phyloP scores from a whole-genome alignment of 805 yeast species.

The Wickerhamiella vanderwaltii region DNA sequence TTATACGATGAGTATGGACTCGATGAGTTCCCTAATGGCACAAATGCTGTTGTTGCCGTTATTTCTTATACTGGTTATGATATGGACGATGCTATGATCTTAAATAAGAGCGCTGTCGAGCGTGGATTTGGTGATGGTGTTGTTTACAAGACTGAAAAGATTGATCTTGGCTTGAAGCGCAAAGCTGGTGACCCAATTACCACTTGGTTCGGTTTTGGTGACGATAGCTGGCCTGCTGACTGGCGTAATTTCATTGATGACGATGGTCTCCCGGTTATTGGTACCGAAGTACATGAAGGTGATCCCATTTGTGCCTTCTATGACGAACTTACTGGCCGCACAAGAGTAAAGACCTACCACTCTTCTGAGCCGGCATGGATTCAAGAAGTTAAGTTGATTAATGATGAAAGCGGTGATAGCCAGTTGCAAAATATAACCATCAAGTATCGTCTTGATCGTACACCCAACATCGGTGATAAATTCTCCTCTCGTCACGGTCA shows the following conservation, averaged over 20 bases:
- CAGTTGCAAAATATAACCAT: slow-evolving; percentile 80
- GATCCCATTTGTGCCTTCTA: slow-evolving; percentile 90
- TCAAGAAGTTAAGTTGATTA: slow-evolving; percentile 85
- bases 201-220: slow-evolving; percentile 89
- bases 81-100: slow-evolving; percentile 99
- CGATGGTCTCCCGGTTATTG: slow-evolving; percentile 88
- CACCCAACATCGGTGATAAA: slow-evolving; percentile 94
- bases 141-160: slow-evolving; percentile 85
- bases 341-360: slow-evolving; percentile 86
- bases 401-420: slow-evolving; percentile 62
- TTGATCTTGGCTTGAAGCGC: slow-evolving; percentile 66
- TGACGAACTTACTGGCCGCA: slow-evolving; percentile 83
- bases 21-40: slow-evolving; percentile 98
- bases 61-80: slow-evolving; percentile 98
- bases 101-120: slow-evolving; percentile 94
- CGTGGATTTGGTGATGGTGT: slow-evolving; percentile 97
- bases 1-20: slow-evolving; percentile 92
- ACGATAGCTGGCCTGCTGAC: slow-evolving; percentile 79
- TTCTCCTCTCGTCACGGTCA: slow-evolving; percentile 97
- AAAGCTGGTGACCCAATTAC: slow-evolving; percentile 89
- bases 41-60: slow-evolving; percentile 96
- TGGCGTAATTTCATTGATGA: slow-evolving; percentile 83
- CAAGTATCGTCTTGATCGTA: slow-evolving; percentile 81
- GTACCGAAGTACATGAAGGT: slow-evolving; percentile 81
- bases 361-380: slow-evolving; percentile 89